Base-by-base conservation (phyloP, 176 grass and related monocot genomes). In the Dactylis glomerata region DNA sequence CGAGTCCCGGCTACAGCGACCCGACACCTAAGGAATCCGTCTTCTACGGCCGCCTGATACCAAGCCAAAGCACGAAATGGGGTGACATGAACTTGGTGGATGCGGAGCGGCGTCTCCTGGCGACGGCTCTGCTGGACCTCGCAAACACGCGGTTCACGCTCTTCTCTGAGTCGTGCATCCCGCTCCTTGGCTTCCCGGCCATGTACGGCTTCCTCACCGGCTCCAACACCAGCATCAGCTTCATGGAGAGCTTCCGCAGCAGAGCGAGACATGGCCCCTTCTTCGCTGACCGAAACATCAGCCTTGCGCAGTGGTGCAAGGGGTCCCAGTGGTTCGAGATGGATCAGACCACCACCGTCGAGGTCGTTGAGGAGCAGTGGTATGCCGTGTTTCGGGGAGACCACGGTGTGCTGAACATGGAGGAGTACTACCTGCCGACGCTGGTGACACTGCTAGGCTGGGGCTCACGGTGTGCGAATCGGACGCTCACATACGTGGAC, bases 271-370 rank as follows among this genome's bases (percentile, higher is more conserved):
- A 92, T 75, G 36, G 42, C 3, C 47, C 65, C 8, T 78, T 71
- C 46, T 89, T 85, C 88, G 73, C 77, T 49, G 19, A 38, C 9
- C 86, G 62, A 3, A 76, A 81, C 57, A 91, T 83, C 83, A 86
- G 26, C 76, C 57, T 26, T 37, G n/a, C 59, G 30, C 77, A 82
- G 77, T 96, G 93, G 93, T 76, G 93, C 33, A 92, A 93, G 80
- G 93, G 93, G 2, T 58, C 93, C 11, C 91, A 96, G 73, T 96
- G 88, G 88, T 96, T 96, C 71, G 93, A 96, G 68, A 80, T 96
- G 76, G 63, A 88, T 74, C 75, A 90, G 2, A 5, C 40, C 0
- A 81, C 91, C 7, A 86, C 91, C 8, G 61, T 91, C 14, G 65
- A 82, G 58, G 75, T 90, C 4, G 75, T 95, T 68, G 72, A 96